phyloP scores from a whole-genome alignment of 108 stramenopile species.

The Poteriospumella lacustris region DNA sequence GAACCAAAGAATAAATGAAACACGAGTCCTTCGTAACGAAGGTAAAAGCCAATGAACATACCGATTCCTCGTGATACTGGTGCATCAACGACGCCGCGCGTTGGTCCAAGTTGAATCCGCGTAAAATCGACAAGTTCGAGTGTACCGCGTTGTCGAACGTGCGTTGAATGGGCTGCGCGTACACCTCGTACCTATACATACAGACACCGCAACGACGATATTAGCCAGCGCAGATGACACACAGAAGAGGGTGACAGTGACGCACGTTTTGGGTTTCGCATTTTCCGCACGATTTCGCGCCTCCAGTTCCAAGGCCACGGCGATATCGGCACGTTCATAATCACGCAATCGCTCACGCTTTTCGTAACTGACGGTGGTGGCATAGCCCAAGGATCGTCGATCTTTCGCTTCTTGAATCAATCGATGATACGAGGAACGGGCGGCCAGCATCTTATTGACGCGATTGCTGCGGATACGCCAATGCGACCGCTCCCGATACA shows the following conservation, averaged over 20 bases:
- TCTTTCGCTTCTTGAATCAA: not conserved
- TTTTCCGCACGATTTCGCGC: not conserved
- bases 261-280: conserved; percentile 16
- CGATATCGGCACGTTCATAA: not conserved
- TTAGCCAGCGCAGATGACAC: not conserved
- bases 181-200: not conserved
- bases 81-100: not conserved
- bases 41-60: not conserved
- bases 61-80: not conserved
- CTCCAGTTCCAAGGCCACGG: not conserved
- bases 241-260: not conserved
- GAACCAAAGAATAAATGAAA: not conserved
- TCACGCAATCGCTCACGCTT: not conserved
- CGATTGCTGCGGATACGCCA: not conserved
- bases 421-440: not conserved
- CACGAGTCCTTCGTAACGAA: not conserved
- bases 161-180: not conserved
- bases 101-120: not conserved
- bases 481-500: not conserved
- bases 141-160: not conserved
- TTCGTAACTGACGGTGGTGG: not conserved
- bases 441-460: not conserved
- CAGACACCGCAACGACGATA: not conserved
- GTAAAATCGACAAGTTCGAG: not conserved
- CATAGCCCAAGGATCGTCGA: not conserved